Evolutionary conservation across 2,329 filamentous ascomycete species (phyloP).

Genomic region (Parastagonospora nodorum): DNA sequence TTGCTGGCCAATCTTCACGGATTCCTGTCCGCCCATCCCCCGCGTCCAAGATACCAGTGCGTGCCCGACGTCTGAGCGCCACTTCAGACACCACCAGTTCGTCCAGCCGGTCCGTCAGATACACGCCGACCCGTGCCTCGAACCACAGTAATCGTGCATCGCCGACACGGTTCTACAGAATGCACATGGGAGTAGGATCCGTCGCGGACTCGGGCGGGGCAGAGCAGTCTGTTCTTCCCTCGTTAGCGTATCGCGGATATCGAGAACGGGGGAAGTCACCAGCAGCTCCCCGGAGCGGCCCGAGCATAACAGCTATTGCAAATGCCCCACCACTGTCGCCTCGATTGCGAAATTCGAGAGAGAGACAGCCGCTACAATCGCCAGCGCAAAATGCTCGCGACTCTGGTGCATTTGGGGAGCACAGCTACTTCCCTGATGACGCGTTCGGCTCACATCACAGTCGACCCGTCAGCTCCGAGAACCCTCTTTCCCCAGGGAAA

Average conservation of each 20-base stretch:
- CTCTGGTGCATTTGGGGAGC: constrained; percentile 25
- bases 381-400: constrained; percentile 25
- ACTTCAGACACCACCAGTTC: constrained; percentile 44
- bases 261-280: constrained; percentile 40
- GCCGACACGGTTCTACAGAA: constrained; percentile 30
- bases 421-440: constrained; percentile 30
- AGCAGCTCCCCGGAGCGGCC: constrained; percentile 21
- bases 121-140: constrained; percentile 27
- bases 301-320: constrained; percentile 37
- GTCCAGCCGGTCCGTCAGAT: constrained; percentile 40
- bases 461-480: background rate
- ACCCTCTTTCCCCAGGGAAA: background rate
- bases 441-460: constrained; percentile 17
- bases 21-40: constrained; percentile 30
- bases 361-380: constrained; percentile 37
- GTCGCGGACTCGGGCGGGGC: constrained; percentile 11
- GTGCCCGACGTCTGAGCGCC: constrained; percentile 36
- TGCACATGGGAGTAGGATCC: constrained; percentile 12
- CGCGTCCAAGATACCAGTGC: constrained; percentile 41
- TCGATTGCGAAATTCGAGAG: constrained; percentile 41
- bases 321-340: constrained; percentile 39
- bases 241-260: constrained; percentile 39
- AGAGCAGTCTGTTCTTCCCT: constrained; percentile 28
- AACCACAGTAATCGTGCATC: constrained; percentile 34
- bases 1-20: constrained; percentile 12